phyloP scores from a whole-genome alignment of 2,329 filamentous ascomycete genomes.

The Chrysoporthe austroafricana region DNA sequence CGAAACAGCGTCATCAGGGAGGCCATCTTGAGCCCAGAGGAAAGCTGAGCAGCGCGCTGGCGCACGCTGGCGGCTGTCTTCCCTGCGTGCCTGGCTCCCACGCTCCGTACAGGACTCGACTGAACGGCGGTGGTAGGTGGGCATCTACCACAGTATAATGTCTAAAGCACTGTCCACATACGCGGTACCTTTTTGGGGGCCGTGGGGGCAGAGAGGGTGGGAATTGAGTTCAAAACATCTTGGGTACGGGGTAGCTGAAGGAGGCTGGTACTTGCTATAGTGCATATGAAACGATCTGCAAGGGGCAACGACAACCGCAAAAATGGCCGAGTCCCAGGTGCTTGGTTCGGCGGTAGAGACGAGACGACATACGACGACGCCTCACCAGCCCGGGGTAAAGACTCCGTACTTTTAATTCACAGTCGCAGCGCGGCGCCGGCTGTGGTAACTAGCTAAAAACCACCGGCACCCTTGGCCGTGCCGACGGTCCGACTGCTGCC shows the following conservation, averaged over 20 bases:
- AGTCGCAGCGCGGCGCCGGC: not conserved
- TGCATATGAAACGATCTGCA: not conserved
- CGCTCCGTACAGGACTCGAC: too few relatives aligned
- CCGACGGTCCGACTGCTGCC: not conserved
- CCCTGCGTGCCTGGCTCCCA: not conserved
- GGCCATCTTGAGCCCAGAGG: not conserved
- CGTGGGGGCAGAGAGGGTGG: too few relatives aligned
- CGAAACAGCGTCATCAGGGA: constrained; percentile 3
- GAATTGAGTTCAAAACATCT: too few relatives aligned
- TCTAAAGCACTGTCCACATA: too few relatives aligned
- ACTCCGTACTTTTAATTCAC: not conserved
- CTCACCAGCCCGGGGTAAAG: constrained; percentile 1
- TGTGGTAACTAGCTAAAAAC: not conserved
- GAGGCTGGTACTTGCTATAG: not conserved
- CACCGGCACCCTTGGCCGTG: not conserved
- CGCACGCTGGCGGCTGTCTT: not conserved
- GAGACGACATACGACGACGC: not conserved
- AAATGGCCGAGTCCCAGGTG: not conserved
- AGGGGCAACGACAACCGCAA: not conserved
- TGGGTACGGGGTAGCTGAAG: not conserved
- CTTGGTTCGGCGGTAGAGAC: not conserved
- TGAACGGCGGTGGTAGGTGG: too few relatives aligned
- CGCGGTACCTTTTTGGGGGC: not conserved
- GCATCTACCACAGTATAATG: too few relatives aligned
- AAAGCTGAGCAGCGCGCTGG: not conserved